A percentile compares a stretch with the other conserved stretches of the same genome.
phyloP scores from a whole-genome alignment of 2,329 filamentous ascomycete species.

The Monosporascus sp. region DNA sequence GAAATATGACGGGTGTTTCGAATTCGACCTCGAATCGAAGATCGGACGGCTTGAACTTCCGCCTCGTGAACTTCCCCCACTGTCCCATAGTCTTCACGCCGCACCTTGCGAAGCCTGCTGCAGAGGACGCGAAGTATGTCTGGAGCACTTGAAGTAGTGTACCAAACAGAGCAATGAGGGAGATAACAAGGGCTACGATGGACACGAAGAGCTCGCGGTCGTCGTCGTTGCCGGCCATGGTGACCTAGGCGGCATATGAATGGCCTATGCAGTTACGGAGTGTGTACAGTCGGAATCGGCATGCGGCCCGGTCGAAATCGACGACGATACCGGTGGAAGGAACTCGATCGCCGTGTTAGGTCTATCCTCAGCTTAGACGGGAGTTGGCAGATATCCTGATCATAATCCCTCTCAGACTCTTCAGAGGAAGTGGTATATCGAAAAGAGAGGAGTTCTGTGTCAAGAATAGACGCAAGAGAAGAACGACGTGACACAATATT shows the following conservation, averaged over 20 bases:
- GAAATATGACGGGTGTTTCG: slow-evolving; percentile 18
- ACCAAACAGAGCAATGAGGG: slow-evolving; percentile 10
- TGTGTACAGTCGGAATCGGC: neutral
- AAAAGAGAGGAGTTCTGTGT: too few species aligned
- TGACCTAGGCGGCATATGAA: neutral
- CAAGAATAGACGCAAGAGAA: neutral
- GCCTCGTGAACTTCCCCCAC: slow-evolving; percentile 13
- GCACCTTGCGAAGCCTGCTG: slow-evolving; percentile 5
- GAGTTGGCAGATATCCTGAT: too few species aligned
- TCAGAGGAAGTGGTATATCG: too few species aligned
- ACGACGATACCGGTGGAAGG: too few species aligned
- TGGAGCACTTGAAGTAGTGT: slow-evolving; percentile 14
- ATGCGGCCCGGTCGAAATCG: too few species aligned
- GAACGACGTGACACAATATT: neutral
- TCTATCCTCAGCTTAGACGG: too few species aligned
- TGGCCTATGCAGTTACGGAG: neutral
- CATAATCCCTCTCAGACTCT: too few species aligned
- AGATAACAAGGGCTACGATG: slow-evolving; percentile 15
- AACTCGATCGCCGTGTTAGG: too few species aligned
- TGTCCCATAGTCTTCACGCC: slow-evolving; percentile 14
- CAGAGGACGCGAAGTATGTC: slow-evolving; percentile 11
- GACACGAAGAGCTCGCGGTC: slow-evolving; percentile 6
- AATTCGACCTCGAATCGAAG: slow-evolving; percentile 20
- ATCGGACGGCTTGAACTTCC: slow-evolving; percentile 12
- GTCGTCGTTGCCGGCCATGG: slow-evolving; percentile 1